Base-by-base conservation (phyloP, 495 filamentous ascomycete genomes). In the Penicillium atrosanguineum region DNA sequence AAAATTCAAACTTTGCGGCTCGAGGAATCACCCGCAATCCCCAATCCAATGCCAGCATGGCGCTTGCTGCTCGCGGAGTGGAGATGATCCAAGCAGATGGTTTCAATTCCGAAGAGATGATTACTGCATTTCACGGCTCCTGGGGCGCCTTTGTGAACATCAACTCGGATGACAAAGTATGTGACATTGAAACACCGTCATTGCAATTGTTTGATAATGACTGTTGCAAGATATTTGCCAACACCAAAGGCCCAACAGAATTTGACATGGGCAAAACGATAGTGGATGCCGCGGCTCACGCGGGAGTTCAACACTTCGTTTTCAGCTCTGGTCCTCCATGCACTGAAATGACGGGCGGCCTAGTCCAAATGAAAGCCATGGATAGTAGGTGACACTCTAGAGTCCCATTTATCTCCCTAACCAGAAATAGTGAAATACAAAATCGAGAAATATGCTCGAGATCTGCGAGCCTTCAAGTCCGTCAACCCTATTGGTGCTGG, bases 11-110 rank as follows among this genome's bases (percentile, higher is more conserved):
- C 7, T 79, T 71, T 55, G 45, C 56, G 12, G 63, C 78, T 15
- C 64, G 72, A n/a, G 72, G 49, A 4, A 54, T 79, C 6, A 74
- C 74, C 14, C 64, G 77, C 23, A 67, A 74, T 46, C 48, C 67
- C 7, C 54, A 64, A 4, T 79, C 76, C 25, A 56, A 69, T 6
- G 72, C 69, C 28, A 59, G 65, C n/a, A 58, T 70, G 53, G 61
- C 64, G 0, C 68, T 77, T 44, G 52, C 45, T 12, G 46, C 60
- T 14, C 63, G 62, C 38, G 82, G 81, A 9, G 75, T 76, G 21
- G 77, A 82, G 31, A 55, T 83, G 8, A 70, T 80, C 8, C 39
- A 61, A 20, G 77, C 61, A 25, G 65, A 81, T 53, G 64, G 78
- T 7, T 67, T 76, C 39, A 64, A 73, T 37, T 46, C 4, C 1